A percentile compares a stretch with the other conserved stretches of the same genome.
These are phyloP conservation scores for Candida xiaguanensis DNA, from an alignment of 805 yeast genomes.

Conservation along the genomic window DNA sequence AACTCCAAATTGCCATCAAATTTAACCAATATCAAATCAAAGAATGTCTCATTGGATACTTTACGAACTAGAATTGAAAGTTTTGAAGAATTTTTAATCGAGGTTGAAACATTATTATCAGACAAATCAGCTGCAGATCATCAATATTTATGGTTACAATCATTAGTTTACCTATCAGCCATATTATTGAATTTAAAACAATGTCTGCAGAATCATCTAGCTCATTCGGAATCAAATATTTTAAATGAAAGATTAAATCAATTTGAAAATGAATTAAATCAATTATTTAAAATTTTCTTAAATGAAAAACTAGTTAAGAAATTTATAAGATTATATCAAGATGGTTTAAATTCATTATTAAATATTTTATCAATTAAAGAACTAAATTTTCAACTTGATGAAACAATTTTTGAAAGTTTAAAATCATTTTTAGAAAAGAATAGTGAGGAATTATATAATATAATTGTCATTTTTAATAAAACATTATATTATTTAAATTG, in stretches of 20 bases:
- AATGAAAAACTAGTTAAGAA: background rate
- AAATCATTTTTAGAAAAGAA: background rate
- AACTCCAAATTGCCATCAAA: slow-evolving; percentile 6
- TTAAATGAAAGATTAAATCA: background rate
- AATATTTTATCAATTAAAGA: background rate
- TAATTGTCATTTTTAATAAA: slow-evolving; percentile 14
- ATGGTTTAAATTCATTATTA: background rate
- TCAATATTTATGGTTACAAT: slow-evolving; percentile 19
- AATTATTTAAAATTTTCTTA: background rate
- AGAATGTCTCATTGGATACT: background rate
- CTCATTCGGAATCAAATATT: background rate
- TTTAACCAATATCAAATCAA: background rate
- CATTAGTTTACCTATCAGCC: slow-evolving; percentile 8
- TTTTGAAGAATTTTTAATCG: slow-evolving; percentile 17
- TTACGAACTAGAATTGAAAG: slow-evolving; percentile 11
- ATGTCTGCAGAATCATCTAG: background rate
- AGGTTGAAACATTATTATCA: slow-evolving; percentile 11
- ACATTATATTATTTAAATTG: slow-evolving; percentile 14
- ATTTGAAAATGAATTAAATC: background rate
- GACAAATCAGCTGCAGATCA: slow-evolving; percentile 13
- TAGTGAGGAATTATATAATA: background rate
- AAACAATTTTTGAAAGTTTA: background rate
- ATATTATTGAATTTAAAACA: slow-evolving; percentile 8
- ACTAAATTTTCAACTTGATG: background rate
- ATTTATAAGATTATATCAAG: background rate